Conservation (phyloP, 192 early-diverging fungal species). For the Diversispora epigaea region DNA sequence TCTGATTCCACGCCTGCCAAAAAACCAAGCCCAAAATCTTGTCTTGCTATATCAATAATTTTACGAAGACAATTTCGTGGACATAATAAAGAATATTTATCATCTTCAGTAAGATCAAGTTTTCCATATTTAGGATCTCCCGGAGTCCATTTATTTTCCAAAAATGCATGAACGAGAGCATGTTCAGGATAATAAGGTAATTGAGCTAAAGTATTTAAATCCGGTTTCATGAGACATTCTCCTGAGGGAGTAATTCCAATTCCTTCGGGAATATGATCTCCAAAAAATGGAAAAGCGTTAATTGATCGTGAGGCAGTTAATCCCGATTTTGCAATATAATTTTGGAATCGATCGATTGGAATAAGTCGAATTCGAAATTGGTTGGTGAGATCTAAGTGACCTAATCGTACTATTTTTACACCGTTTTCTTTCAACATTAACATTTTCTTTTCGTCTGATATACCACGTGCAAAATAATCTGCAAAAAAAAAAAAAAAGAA, state of each 20-base stretch:
- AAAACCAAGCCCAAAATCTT: conserved; percentile 21
- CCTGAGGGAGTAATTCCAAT: neutral
- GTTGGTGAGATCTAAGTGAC: neutral
- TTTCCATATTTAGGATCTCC: neutral
- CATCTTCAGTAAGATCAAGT: neutral
- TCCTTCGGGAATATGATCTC: neutral
- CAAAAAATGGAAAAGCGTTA: neutral
- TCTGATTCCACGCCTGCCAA: conserved; percentile 18
- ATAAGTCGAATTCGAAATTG: neutral
- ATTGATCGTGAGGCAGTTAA: neutral
- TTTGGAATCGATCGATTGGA: conserved; percentile 23
- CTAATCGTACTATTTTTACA: conserved; percentile 15
- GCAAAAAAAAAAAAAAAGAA: neutral
- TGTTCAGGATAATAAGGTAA: conserved; percentile 25
- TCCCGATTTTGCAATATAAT: neutral
- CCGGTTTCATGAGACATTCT: conserved; percentile 26
- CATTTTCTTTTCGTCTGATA: neutral
- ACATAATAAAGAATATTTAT: neutral
- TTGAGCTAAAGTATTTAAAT: conserved; percentile 14
- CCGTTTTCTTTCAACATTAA: neutral
- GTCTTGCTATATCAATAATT: neutral
- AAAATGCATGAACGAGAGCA: neutral
- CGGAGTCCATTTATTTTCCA: conserved; percentile 14
- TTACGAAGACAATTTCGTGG: neutral
- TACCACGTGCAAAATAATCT: too few relatives aligned